Base-by-base conservation (phyloP, 306 rosid genomes). In the Pueraria montana region DNA sequence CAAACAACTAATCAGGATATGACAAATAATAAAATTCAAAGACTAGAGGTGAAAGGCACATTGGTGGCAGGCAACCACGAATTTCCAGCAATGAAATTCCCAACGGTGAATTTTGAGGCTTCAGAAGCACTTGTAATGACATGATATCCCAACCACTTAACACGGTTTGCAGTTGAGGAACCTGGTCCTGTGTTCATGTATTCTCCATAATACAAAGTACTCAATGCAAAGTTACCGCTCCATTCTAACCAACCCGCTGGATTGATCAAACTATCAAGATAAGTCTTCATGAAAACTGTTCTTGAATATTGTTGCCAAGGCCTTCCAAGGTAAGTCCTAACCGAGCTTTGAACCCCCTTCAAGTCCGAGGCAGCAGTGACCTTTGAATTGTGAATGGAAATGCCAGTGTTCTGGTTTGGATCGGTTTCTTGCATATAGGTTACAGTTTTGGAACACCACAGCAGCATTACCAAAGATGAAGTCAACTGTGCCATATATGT, bases 321-420 rank as follows among this genome's bases (percentile, higher is more conserved):
- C 69, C 96, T 87, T 13, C 96, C 96, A 12, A 92, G 63, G 48
- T 84, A 90, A 0, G 94, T 89, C n/a, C 84, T 84, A 0, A 83
- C 87, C 0, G 89, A 84, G 45, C 63, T 83, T 2, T 63, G 64
- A 30, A 78, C 80, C 0, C 61, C 7, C 8, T 68, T 46, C 53
- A 88, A 49, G 59, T 85, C 89, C 0, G 89, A 85, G 20, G 90
- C 90, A 8, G 90, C 87, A 0, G 82, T 80, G 3, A 92, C 85
- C 42, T 27, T 80, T 26, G 79, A 74, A 59, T 89, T 87, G 27
- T 90, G 92, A 82, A 90, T 87, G 4, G 92, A 88, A 87, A 90
- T 92, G 0, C 94, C 92, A 0, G 91, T 92, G 81, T 92, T 92
- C 40, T 90, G 96, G 68, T 92, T 90, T 1, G 90, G 92, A 45